phyloP scores from a whole-genome alignment of 2,329 filamentous ascomycete species.

The Phoma herbarum region DNA sequence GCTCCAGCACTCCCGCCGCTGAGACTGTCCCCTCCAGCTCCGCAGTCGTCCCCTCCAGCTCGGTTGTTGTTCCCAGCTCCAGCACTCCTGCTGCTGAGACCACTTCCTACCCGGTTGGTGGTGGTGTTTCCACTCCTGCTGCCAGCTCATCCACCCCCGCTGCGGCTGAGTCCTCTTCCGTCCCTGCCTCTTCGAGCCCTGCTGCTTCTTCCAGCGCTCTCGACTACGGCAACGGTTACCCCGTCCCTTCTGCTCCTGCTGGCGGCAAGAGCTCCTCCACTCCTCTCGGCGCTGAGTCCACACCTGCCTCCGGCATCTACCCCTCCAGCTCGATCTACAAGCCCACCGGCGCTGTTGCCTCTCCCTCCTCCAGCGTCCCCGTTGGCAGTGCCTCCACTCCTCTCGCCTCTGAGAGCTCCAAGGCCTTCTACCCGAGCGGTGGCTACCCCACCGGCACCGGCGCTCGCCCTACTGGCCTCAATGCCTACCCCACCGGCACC shows the following conservation, averaged over 20 bases:
- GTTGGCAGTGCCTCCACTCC: conserved; percentile 12
- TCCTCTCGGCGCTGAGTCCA: conserved; percentile 25
- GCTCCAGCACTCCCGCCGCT: not conserved
- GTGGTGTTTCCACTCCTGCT: conserved; percentile 11
- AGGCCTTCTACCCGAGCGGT: conserved; percentile 22
- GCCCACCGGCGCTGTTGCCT: conserved; percentile 14
- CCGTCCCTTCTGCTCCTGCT: conserved; percentile 13
- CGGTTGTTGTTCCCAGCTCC: not conserved
- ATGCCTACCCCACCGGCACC: conserved; percentile 16
- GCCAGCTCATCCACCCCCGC: conserved; percentile 19
- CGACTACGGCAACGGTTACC: conserved; percentile 16
- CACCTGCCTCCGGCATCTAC: conserved; percentile 29
- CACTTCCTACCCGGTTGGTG: conserved; percentile 7
- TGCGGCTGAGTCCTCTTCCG: not conserved
- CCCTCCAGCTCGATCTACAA: conserved; percentile 14
- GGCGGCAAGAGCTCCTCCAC: conserved; percentile 15
- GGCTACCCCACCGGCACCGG: conserved; percentile 41
- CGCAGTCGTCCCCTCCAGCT: conserved; percentile 5
- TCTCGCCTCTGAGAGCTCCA: conserved; percentile 17
- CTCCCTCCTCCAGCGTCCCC: conserved; percentile 16
- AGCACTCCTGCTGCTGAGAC: conserved; percentile 19
- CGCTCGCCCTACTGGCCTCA: conserved; percentile 48
- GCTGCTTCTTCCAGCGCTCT: conserved; percentile 13
- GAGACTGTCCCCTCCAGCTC: conserved; percentile 11
- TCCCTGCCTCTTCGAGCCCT: conserved; percentile 12